Percentiles rank a stretch among this genome's conserved stretches.
Conservation (phyloP, 2,329 filamentous ascomycete species). For the Colletotrichum siamense region DNA sequence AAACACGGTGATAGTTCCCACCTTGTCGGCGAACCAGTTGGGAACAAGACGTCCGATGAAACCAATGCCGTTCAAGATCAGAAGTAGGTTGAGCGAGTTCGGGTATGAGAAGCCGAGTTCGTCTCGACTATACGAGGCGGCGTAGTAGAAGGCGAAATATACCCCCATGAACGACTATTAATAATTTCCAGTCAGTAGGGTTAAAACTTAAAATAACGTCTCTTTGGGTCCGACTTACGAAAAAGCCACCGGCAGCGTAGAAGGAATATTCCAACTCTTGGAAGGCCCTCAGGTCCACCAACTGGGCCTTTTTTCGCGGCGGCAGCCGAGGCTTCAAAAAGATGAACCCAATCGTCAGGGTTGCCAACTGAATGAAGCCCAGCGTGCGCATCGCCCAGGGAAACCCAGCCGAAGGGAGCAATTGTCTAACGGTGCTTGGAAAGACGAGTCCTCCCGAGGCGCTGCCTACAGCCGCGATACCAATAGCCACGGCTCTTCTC, state of each 20-base stretch:
- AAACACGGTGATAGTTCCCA: constrained; percentile 67
- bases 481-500: constrained; percentile 61
- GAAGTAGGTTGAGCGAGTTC: constrained; percentile 64
- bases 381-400: constrained; percentile 58
- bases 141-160: constrained; percentile 66
- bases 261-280: constrained; percentile 32
- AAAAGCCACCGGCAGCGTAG: constrained; percentile 12
- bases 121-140: constrained; percentile 53
- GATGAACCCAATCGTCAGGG: constrained; percentile 39
- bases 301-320: constrained; percentile 40
- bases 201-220: not conserved
- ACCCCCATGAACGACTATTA: constrained; percentile 53
- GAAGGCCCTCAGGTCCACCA: constrained; percentile 51
- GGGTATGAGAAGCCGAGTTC: constrained; percentile 49
- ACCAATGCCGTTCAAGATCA: constrained; percentile 70
- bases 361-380: constrained; percentile 49
- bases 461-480: constrained; percentile 62
- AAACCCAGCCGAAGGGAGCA: constrained; percentile 56
- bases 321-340: constrained; percentile 46
- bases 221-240: not conserved
- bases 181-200: not conserved
- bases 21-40: constrained; percentile 61
- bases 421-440: constrained; percentile 35
- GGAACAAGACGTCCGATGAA: constrained; percentile 63
- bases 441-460: constrained; percentile 61